A percentile compares a stretch with the other conserved stretches of the same genome.
phyloP scores from a whole-genome alignment of 1,284 basidiomycete species.

The Trichosporon coremiiforme region DNA sequence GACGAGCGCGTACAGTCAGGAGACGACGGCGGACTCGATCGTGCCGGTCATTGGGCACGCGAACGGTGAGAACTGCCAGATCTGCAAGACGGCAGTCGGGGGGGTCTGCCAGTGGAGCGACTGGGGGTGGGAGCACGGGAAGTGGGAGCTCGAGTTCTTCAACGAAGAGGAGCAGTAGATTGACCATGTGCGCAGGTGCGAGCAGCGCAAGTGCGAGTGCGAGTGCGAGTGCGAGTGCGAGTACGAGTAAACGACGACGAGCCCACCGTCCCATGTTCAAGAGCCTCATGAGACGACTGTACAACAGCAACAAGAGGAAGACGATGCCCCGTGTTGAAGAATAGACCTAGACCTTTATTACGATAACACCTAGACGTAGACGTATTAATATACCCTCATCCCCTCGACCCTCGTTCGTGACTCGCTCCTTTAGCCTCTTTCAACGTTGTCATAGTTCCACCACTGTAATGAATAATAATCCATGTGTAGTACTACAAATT shows the following conservation, averaged over 20 bases:
- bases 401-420: background rate
- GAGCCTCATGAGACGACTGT: background rate
- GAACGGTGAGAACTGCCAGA: constrained; percentile 14
- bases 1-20: constrained; percentile 10
- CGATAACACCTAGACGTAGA: background rate
- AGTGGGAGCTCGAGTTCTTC: background rate
- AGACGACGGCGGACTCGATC: constrained; percentile 10
- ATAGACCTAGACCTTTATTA: constrained; percentile 1
- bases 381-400: background rate
- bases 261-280: constrained; percentile 10
- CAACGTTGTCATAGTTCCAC: background rate
- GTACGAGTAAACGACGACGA: background rate
- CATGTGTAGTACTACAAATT: too few relatives aligned
- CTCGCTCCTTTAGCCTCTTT: background rate
- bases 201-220: background rate
- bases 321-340: background rate
- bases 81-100: constrained; percentile 14
- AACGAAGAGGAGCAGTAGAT: background rate
- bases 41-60: constrained; percentile 8
- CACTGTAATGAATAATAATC: background rate
- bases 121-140: constrained; percentile 16
- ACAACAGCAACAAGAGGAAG: background rate
- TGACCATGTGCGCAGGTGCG: background rate
- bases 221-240: too few relatives aligned
- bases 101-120: constrained; percentile 11